Base-by-base conservation (phyloP, 2,329 filamentous ascomycete genomes). In the Dissoconium aciculare region DNA sequence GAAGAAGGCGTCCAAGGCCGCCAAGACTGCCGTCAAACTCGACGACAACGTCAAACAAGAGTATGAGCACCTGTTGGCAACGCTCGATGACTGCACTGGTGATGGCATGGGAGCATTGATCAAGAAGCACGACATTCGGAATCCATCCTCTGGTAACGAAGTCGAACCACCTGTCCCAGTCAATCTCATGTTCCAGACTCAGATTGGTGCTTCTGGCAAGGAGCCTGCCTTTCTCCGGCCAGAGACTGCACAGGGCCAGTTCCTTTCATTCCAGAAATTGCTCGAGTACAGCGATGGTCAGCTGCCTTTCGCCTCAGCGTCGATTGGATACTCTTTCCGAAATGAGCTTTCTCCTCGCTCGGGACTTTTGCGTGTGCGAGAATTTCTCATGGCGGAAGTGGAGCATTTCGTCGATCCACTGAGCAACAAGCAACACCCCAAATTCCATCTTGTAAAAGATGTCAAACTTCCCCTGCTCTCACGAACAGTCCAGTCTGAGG, bases 351-450 rank as follows among this genome's bases (percentile, higher is more conserved):
- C 89, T 0, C 89, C 89, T 6, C 74, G 89, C 33, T 73, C 82
- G 41, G 89, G 89, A 59, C 74, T 98, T 24, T 63, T 98, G 35
- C 79, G 89, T 46, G 89, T 98, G 26, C 81, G 89, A 47, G 89
- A 98, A 57, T 95, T 98, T 62, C 62, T 94, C 47, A 95, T 98
- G 89, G 89, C 87, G 14, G 89, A 98, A 61, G 93, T 98, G 46
- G 89, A 98, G 64, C 89, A 98, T 58, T 98, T 82, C 53, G 89
- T 98, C 44, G 89, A 98, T 50, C 89, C 89, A 8, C 68, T 89
- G 50, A 74, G 83, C 52, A 83, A 84, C 59, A 98, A 98, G 73
- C 91, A 89, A 62, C 89, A 98, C 56, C 61, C 69, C 31, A 78
- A 85, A 34, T 98, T 98, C 59, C 60, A 72, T 27, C 81, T 93